Base-by-base conservation (phyloP, 768 basidiomycete genomes). In the Cystofilobasidium capitatum region DNA sequence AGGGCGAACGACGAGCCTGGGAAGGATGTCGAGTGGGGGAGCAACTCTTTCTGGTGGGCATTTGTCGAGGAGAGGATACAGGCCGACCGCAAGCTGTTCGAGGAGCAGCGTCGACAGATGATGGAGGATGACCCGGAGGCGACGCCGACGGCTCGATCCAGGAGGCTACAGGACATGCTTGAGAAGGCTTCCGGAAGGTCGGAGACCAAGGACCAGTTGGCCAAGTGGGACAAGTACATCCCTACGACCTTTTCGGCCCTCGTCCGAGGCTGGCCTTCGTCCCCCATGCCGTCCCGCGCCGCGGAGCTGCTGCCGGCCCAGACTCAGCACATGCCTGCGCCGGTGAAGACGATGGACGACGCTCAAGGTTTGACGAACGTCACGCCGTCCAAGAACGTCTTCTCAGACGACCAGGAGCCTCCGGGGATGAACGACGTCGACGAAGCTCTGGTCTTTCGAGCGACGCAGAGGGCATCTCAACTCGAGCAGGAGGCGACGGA, bases 11-110 rank as follows among this genome's bases (percentile, higher is more conserved):
- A 47, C 73, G 22, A 74, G 5, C 66, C 66, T 1, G 66, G 66
- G 2, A 68, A 63, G 24, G 49, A 26, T 12, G 62, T 80, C 83
- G 64, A 83, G 82, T 40, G 78, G 37, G 70, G 74, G 51, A 75
- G 75, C 87, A 89, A 80, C 82, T 82, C 22, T 39, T 80, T 84
- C 67, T 87, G 87, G 80, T 88, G 88, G 85, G 85, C 84, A 24
- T 85, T 85, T 72, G 78, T 99, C 60, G 78, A 79, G 42, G 78
- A 80, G 47, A 81, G 86, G 47, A 85, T 93, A 64, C 58, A 65
- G 80, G 83, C 74, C 71, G 75, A 66, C 83, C 81, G 77, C 78
- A 73, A 49, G 73, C 70, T 33, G 55, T 72, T 61, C 73, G 76
- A 57, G 65, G 73, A 26, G 2, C 47, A 63, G 12, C 45, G 39